A percentile compares a stretch with the other conserved stretches of the same genome.
Conservation (phyloP, 495 filamentous ascomycete genomes). For the Neurospora tetraspora region DNA sequence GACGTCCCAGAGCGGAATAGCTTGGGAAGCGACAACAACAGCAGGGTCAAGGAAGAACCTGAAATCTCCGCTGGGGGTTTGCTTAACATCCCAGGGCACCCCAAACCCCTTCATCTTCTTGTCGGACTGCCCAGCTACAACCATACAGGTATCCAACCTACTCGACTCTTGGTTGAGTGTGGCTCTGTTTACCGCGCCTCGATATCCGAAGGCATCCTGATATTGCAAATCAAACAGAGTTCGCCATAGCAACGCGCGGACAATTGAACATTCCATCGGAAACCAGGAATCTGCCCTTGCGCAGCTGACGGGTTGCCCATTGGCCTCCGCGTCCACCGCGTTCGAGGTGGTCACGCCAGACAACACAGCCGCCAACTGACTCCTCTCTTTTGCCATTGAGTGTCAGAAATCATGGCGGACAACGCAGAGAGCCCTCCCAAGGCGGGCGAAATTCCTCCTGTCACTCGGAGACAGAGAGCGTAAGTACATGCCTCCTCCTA, state of each 20-base stretch:
- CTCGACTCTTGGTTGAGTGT: neutral
- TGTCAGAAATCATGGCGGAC: neutral
- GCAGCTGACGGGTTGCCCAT: neutral
- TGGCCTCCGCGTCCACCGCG: neutral
- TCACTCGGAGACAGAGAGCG: conserved; percentile 3
- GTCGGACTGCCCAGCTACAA: neutral
- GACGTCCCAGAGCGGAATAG: neutral
- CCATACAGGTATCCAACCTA: too few species aligned
- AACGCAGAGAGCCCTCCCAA: neutral
- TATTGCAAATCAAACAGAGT: neutral
- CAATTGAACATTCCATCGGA: neutral
- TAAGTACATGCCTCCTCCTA: conserved; percentile 7
- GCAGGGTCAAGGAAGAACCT: neutral
- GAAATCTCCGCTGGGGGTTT: neutral
- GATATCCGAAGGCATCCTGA: neutral
- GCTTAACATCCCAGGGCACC: neutral
- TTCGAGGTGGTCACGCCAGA: neutral
- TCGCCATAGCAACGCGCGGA: neutral
- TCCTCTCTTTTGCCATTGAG: neutral
- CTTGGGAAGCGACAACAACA: neutral
- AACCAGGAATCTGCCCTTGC: neutral
- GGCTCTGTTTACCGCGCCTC: neutral
- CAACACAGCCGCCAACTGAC: neutral
- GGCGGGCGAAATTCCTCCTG: neutral
- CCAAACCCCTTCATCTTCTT: neutral